A percentile compares a stretch with the other conserved stretches of the same genome.
Conservation (phyloP, 768 basidiomycete genomes). For the Pleurotus eryngii region DNA sequence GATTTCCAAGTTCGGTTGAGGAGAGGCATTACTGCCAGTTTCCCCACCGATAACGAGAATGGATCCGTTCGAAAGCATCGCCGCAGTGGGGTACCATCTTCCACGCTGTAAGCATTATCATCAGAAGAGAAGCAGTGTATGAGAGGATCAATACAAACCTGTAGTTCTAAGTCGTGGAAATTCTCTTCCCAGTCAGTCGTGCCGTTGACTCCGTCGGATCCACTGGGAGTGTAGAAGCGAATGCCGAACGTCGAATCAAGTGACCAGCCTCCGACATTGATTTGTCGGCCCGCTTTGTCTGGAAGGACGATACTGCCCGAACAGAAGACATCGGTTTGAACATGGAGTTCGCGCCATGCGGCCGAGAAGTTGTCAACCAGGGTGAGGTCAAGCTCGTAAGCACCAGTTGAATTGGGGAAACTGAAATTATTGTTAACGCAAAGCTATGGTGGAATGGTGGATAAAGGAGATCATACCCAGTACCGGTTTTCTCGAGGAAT, state of each 20-base stretch:
- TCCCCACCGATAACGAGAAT: constrained; percentile 75
- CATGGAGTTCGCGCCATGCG: constrained; percentile 76
- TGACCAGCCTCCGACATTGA: constrained; percentile 73
- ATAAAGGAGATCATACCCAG: constrained; percentile 35
- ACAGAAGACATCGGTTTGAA: constrained; percentile 79
- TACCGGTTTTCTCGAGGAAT: constrained; percentile 74
- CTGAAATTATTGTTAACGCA: background rate
- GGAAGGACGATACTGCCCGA: constrained; percentile 71
- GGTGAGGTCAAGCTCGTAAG: constrained; percentile 68
- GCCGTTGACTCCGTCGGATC: constrained; percentile 61
- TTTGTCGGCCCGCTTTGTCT: constrained; percentile 63
- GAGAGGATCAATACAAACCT: constrained; percentile 34
- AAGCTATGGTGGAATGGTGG: background rate
- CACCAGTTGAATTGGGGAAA: constrained; percentile 6
- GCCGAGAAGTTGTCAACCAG: constrained; percentile 44
- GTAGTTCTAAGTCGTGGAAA: constrained; percentile 49
- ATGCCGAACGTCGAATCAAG: constrained; percentile 69
- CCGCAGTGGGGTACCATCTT: constrained; percentile 71
- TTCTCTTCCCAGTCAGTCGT: constrained; percentile 84
- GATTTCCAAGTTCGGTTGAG: constrained; percentile 69
- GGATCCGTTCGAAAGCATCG: constrained; percentile 70
- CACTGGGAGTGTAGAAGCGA: constrained; percentile 70
- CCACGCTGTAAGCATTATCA: constrained; percentile 36
- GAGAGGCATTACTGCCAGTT: constrained; percentile 60
- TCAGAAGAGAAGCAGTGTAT: background rate